phyloP scores from a whole-genome alignment of 2,329 filamentous ascomycete genomes.

The Diaporthe longicolla region DNA sequence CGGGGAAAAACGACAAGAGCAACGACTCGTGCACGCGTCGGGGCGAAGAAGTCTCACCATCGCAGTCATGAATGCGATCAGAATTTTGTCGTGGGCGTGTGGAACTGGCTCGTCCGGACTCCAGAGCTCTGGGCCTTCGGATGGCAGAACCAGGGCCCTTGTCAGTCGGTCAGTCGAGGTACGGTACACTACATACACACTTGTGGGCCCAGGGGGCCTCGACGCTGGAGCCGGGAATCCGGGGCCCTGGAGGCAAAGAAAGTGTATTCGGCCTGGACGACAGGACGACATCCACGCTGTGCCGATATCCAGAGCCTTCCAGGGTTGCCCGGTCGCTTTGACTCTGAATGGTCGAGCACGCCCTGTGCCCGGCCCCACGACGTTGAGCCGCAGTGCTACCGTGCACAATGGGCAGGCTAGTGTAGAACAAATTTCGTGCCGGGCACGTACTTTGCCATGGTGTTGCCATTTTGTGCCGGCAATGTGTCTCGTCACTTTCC shows the following conservation, averaged over 20 bases:
- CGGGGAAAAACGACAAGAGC: slow-evolving; percentile 29
- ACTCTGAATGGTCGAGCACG: slow-evolving; percentile 18
- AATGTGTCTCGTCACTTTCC: neutral
- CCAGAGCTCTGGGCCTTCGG: slow-evolving; percentile 19
- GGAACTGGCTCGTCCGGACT: neutral
- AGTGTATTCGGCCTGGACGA: neutral
- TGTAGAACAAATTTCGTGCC: slow-evolving; percentile 13
- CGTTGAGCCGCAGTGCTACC: slow-evolving; percentile 25
- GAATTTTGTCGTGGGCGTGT: slow-evolving; percentile 24
- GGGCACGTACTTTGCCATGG: neutral
- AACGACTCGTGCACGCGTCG: slow-evolving; percentile 23
- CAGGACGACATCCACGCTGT: slow-evolving; percentile 1
- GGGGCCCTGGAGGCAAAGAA: slow-evolving; percentile 1
- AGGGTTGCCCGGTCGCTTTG: neutral
- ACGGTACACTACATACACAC: neutral
- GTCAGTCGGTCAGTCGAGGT: neutral
- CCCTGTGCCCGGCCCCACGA: slow-evolving; percentile 7
- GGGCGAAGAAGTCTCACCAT: neutral
- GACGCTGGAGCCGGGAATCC: slow-evolving; percentile 22
- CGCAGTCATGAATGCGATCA: slow-evolving; percentile 27
- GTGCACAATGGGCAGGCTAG: neutral
- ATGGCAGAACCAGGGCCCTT: slow-evolving; percentile 21
- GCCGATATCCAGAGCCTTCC: slow-evolving; percentile 31
- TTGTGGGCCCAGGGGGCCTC: neutral
- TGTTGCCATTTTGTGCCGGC: neutral